Percentiles rank a stretch among this genome's conserved stretches.
phyloP scores from a whole-genome alignment of 805 yeast genomes.

The Sungouiozyma intestinalis region DNA sequence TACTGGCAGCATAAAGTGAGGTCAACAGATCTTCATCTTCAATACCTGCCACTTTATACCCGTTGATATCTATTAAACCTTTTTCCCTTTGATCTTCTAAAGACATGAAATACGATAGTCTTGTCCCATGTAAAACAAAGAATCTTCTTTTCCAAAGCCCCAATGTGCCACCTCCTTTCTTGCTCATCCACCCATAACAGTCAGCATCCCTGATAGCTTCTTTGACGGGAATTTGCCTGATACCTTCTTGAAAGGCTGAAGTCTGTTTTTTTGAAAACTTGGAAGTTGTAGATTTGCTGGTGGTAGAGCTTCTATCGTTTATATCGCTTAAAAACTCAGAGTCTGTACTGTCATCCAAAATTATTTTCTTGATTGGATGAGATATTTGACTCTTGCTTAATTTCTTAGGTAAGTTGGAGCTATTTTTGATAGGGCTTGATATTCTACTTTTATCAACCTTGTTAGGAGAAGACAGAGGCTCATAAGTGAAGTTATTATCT shows the following conservation, averaged over 20 bases:
- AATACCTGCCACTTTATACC: conserved; percentile 82
- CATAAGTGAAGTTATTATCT: neutral
- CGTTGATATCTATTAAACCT: conserved; percentile 90
- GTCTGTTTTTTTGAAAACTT: conserved; percentile 52
- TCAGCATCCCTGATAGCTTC: conserved; percentile 68
- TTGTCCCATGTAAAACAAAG: conserved; percentile 83
- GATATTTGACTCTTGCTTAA: neutral
- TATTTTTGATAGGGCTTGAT: neutral
- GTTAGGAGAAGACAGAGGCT: neutral
- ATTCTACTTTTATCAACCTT: neutral
- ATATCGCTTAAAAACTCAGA: neutral
- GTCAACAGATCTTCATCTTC: conserved; percentile 74
- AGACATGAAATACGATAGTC: conserved; percentile 77
- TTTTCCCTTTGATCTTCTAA: conserved; percentile 72
- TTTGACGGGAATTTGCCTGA: conserved; percentile 60
- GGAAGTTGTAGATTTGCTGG: conserved; percentile 32
- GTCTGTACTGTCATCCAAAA: neutral
- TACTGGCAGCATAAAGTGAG: conserved; percentile 81
- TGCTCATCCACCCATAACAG: conserved; percentile 91
- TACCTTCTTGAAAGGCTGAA: conserved; percentile 82
- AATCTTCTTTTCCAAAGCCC: conserved; percentile 82
- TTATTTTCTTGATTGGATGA: neutral
- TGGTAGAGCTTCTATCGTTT: conserved; percentile 1
- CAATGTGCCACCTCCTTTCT: conserved; percentile 71
- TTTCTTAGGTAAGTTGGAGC: neutral